Conservation (phyloP, 2,329 filamentous ascomycete species). For the Knufia petricola region DNA sequence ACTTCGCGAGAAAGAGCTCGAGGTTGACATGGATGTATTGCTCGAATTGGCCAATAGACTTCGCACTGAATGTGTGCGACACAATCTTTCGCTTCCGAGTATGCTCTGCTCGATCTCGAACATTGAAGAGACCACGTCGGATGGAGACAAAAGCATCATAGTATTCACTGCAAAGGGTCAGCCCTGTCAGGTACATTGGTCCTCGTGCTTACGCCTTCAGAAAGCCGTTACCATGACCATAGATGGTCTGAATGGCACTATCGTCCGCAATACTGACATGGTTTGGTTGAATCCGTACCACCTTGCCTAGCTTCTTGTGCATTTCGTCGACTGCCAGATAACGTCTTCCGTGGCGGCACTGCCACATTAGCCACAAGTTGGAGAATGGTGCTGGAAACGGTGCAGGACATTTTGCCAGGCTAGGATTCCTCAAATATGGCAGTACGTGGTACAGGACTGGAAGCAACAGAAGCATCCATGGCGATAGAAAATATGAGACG, state of each 20-base stretch:
- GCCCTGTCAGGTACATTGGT: neutral
- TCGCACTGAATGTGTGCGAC: conserved; percentile 75
- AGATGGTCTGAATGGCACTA: conserved; percentile 64
- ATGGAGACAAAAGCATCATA: conserved; percentile 91
- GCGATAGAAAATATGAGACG: conserved; percentile 23
- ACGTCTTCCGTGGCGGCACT: conserved; percentile 55
- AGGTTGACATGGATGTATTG: conserved; percentile 79
- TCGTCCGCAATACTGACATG: conserved; percentile 76
- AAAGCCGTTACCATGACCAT: conserved; percentile 71
- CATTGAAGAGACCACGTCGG: conserved; percentile 78
- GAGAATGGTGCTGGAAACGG: conserved; percentile 54
- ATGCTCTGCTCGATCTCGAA: conserved; percentile 70
- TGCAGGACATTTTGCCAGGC: conserved; percentile 42
- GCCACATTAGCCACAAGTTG: conserved; percentile 69
- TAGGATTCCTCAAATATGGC: conserved; percentile 48
- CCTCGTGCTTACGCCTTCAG: conserved; percentile 52
- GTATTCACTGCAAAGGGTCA: conserved; percentile 53
- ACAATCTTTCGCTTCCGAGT: conserved; percentile 82
- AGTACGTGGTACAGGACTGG: conserved; percentile 47
- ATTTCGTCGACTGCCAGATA: conserved; percentile 57
- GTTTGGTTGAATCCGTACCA: conserved; percentile 74
- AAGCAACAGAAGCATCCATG: conserved; percentile 39
- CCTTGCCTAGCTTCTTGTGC: conserved; percentile 66
- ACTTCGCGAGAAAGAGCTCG: conserved; percentile 60
- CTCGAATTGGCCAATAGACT: conserved; percentile 74